These are phyloP conservation scores for Fusarium sulawesiense DNA, from an alignment of 2,329 filamentous ascomycete species.

Conservation along the genomic window DNA sequence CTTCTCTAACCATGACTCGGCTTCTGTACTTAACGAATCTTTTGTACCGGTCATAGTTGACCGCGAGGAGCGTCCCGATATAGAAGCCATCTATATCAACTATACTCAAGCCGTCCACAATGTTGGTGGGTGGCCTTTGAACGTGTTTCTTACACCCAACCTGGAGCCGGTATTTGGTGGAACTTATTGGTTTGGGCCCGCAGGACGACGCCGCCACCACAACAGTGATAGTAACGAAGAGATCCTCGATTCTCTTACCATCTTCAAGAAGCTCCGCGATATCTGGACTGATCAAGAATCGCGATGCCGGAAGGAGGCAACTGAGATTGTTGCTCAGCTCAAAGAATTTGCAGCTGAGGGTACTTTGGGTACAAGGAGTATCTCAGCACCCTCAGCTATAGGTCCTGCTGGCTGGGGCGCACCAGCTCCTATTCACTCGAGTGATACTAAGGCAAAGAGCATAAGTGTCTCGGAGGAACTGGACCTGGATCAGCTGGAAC, in stretches of 20 bases:
- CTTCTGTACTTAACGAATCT: conserved; percentile 81
- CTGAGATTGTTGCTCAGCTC: conserved; percentile 83
- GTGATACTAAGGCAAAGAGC: conserved; percentile 38
- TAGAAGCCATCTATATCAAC: conserved; percentile 98
- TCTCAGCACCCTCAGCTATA: conserved; percentile 47
- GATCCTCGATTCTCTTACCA: conserved; percentile 82
- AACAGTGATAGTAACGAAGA: conserved; percentile 61
- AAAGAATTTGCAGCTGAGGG: conserved; percentile 91
- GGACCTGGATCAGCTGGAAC: conserved; percentile 91
- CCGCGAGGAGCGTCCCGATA: conserved; percentile 90
- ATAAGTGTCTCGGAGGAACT: conserved; percentile 70
- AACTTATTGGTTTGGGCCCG: conserved; percentile 92
- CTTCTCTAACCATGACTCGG: conserved; percentile 85
- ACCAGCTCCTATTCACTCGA: conserved; percentile 45
- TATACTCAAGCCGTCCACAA: conserved; percentile 95
- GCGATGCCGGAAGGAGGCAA: conserved; percentile 84
- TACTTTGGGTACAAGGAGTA: conserved; percentile 65
- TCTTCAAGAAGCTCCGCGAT: conserved; percentile 79
- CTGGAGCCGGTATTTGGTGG: conserved; percentile 95
- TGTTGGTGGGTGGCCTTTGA: conserved; percentile 92
- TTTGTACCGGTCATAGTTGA: conserved; percentile 96
- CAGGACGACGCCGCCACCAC: conserved; percentile 57
- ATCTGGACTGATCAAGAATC: conserved; percentile 86
- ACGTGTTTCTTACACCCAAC: conserved; percentile 95
- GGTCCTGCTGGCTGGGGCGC: conserved; percentile 49